Base-by-base conservation (phyloP, 148 eudicot species). In the Polygonum maritimum region DNA sequence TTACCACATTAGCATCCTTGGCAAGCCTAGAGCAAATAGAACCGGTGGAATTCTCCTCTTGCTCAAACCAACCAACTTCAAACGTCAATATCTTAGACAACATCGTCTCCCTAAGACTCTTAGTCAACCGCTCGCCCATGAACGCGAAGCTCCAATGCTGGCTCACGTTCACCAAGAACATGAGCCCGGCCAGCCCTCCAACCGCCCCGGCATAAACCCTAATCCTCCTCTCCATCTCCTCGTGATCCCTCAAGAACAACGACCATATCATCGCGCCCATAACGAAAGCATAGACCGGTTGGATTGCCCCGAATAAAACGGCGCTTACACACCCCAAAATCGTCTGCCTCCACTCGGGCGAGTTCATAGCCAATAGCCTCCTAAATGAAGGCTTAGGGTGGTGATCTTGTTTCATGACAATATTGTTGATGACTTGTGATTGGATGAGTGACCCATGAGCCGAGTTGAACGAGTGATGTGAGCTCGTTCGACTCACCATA, bases 1-100 rank as follows among this genome's bases (percentile, higher is more conserved):
- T 67, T 87, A 93, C 98, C 97, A 91, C 92, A 84, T 89, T 93
- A 84, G 98, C 97, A 85, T 93, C 98, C 79, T 89, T 91, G 49
- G 93, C 92, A 5, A 93, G 94, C 74, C 90, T 76, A 70, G 98
- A 89, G 87, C 98, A 93, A 21, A 91, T 54, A 38, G 97, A 87
- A 45, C 98, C 97, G 4, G 94, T 91, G 6, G 97, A 73, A 81
- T 93, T 93, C 75, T 88, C 90, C 74, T 87, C 97, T 72, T 83
- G 83, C 67, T 93, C 98, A 71, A 91, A 93, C 98, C 97, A 93
- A 48, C 92, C 98, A 76, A 93, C 85, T 75, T 93, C 97, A 39
- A 91, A 93, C 21, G 90, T 93, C 39, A 93, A 86, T 49, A 89
- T 88, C 78, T 86, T 89, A 1, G 94, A 86, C 60, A 88, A 48